Base-by-base conservation (phyloP, 78 protist species). In the Planoprotostelium fungivorum region DNA sequence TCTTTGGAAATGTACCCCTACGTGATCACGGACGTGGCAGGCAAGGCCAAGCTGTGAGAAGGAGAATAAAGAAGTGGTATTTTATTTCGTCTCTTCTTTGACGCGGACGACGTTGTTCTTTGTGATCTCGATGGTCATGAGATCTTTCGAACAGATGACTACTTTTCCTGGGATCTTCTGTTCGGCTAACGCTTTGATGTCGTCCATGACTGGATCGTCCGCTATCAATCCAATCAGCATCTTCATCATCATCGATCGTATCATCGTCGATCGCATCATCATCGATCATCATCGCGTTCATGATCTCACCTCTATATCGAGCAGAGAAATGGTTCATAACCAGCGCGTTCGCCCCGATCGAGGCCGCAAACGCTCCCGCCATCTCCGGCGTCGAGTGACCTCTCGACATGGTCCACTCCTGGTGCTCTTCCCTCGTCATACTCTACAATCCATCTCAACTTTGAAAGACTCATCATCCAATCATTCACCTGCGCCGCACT, bases 351-450 rank as follows among this genome's bases (percentile, higher is more conserved):
- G 95, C 93, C 63, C 1, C 34, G 39, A 90, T 28, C n/a, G 9
- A 1, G 83, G 0, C 5, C 25, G 95, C 95, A 31, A 86, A 37
- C 0, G 35, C 25, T 1, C 86, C 95, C 29, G 95, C 95, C 92
- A 93, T 87, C n/a, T 34, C 88, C 34, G 95, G 90, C 39, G 95
- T 93, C 84, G 93, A 90, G 90, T 93, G 95, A 0, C 95, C 95
- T 34, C 51, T 88, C 31, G 37, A 0, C 38, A 37, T 0, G 37
- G 93, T 37, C 29, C 29, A 1, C 36, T 0, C 63, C 84, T 0
- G 29, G 29, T 0, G 10, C 34, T 9, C 91, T n/a, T 5, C 28
- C 39, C 0, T 63, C 16, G 73, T 51, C 73, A 51, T 51, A 51
- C 16, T 51, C 73, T 51, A 16, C 73, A 16, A 25, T 5, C 31